Evolutionary conservation across 306 rosid species (phyloP).

Genomic region (Crotalaria pallida): DNA sequence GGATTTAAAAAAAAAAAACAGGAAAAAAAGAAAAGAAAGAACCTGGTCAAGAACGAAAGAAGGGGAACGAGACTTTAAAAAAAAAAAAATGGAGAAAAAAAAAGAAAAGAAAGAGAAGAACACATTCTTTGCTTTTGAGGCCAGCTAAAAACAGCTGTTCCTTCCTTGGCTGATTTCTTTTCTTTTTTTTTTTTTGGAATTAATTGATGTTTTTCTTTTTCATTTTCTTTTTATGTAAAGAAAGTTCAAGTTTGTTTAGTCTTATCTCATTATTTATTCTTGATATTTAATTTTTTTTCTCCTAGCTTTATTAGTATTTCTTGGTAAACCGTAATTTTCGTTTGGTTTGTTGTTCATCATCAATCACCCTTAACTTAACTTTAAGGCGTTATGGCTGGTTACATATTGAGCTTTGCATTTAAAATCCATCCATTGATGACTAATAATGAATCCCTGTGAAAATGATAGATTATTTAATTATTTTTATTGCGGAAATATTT

Average conservation of each 20-base stretch:
- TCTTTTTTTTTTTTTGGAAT: background rate
- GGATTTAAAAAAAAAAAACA: background rate
- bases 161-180: slow-evolving; percentile 8
- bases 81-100: background rate
- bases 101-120: background rate
- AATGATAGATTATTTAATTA: background rate
- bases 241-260: slow-evolving; percentile 1
- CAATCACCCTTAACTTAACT: background rate
- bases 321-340: slow-evolving; percentile 4
- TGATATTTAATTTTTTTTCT: background rate
- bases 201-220: background rate
- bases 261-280: background rate
- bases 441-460: background rate
- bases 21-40: slow-evolving; percentile 6
- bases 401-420: background rate
- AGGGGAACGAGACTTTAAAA: background rate
- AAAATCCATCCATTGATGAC: background rate
- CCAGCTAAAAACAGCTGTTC: slow-evolving; percentile 25
- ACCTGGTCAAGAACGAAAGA: slow-evolving; percentile 11
- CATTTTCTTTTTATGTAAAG: slow-evolving; percentile 35
- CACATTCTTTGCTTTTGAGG: slow-evolving; percentile 38
- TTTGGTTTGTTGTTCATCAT: background rate
- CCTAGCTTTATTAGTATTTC: background rate
- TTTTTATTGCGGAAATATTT: background rate
- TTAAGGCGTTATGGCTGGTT: background rate